phyloP scores from a whole-genome alignment of 176 grass and related monocot genomes.

The Chrysopogon serrulatus region DNA sequence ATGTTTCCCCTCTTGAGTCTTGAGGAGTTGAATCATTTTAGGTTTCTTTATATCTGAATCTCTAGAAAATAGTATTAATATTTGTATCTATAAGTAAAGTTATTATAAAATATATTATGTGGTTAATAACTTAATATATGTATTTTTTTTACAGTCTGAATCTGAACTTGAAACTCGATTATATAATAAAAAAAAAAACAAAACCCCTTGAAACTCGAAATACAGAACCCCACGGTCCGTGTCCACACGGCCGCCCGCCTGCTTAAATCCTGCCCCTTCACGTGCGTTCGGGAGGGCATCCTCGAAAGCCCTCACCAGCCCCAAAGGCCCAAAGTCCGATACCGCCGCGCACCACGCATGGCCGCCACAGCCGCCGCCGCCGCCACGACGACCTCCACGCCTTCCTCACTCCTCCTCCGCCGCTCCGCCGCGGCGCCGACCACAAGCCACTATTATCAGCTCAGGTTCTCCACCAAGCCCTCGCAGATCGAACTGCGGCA shows the following conservation, averaged over 20 bases:
- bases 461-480: background rate
- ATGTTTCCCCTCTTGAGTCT: too few species aligned
- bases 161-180: too few species aligned
- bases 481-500: slow-evolving; percentile 9
- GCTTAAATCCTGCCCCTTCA: slow-evolving; percentile 46
- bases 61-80: background rate
- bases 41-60: too few species aligned
- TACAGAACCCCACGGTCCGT: background rate
- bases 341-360: background rate
- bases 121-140: too few species aligned
- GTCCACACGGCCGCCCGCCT: background rate
- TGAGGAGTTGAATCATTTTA: too few species aligned
- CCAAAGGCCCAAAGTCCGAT: background rate
- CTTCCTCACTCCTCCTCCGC: slow-evolving; percentile 26
- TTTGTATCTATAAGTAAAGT: too few species aligned
- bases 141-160: too few species aligned
- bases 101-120: too few species aligned
- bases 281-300: slow-evolving; percentile 45
- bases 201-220: background rate
- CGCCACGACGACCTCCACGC: slow-evolving; percentile 5
- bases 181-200: too few species aligned
- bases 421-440: background rate
- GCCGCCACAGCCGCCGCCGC: slow-evolving; percentile 23
- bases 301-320: slow-evolving; percentile 31
- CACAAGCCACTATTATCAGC: background rate